Evolutionary conservation across 2,329 filamentous ascomycete species (phyloP), one percentile per base, ranked within the genome.

Genomic region (Cladosporium sp.): DNA sequence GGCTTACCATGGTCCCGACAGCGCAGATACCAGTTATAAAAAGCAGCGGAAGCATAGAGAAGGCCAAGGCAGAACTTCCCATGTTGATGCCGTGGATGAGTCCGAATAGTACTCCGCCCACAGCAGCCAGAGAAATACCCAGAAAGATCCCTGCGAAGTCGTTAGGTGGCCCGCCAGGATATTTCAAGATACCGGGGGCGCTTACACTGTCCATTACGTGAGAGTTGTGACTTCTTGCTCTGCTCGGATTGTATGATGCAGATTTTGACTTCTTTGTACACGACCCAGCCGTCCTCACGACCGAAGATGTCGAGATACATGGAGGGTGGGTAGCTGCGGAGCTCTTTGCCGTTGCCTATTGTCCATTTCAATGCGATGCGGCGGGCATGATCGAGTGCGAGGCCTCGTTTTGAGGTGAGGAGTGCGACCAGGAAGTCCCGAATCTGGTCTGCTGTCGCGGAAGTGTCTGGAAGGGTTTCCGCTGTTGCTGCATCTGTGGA

Each of bases 261-360:
- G 18, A n/a, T 14, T 29, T 57, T 57, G 55, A 33, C 57, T 33
- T 67, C 68, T 52, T 66, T 68, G 62, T 67, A 70, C 0, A 70
- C 61, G 14, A 67, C 53, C 68, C 69, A 69, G 3, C 65, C 68
- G 44, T 70, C 68, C 35, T 69, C 67, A 5, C 55, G 14, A 2
- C 68, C 69, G 53, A 71, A 68, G 18, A 70, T 66, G 6, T 69
- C 65, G 2, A 58, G 57, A 26, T 62, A 71, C 52, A 70, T 58
- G 6, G 40, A 23, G 0, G 67, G 57, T 3, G 67, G 62, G 33
- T 69, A 69, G 12, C 21, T 37, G 1, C 50, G 61, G 3, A 71
- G 31, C 31, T 71, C 69, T 23, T 63, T 50, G 12, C 70, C 70
- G 2, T 64, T 68, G 29, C 69, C 70, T 18, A 63, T 35, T 0